Percentiles rank a stretch among this genome's conserved stretches.
These are phyloP conservation scores for Cercospora sp. DNA, from an alignment of 2,329 filamentous ascomycete genomes.

Conservation along the genomic window DNA sequence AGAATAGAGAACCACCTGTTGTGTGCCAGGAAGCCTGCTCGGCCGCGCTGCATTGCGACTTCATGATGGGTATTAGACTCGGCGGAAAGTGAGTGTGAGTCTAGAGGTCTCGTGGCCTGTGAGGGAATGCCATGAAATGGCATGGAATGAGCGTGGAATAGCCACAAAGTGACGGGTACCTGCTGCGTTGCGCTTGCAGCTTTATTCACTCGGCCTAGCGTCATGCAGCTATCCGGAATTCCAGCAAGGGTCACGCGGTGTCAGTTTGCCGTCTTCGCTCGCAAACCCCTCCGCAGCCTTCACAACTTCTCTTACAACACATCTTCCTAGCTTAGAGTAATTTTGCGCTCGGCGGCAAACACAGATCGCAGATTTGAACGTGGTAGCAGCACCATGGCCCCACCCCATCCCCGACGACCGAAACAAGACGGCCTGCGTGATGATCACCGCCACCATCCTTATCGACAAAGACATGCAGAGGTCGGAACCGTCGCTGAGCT, in stretches of 20 bases:
- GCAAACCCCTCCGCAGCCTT: neutral
- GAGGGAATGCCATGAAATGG: neutral
- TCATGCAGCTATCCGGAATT: constrained; percentile 5
- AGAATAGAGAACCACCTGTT: neutral
- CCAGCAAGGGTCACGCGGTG: neutral
- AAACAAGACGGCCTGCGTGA: neutral
- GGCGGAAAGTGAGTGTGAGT: neutral
- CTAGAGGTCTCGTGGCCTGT: neutral
- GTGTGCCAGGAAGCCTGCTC: neutral
- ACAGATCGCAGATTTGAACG: too few relatives aligned
- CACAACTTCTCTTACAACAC: neutral
- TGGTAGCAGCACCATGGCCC: neutral
- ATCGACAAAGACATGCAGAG: too few relatives aligned
- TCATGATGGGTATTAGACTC: too few relatives aligned
- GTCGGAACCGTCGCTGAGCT: too few relatives aligned
- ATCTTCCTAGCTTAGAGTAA: too few relatives aligned
- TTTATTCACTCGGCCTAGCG: constrained; percentile 6
- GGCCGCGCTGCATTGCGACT: neutral
- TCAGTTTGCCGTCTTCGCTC: neutral
- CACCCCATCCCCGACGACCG: neutral
- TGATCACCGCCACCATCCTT: neutral
- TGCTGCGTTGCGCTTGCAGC: neutral
- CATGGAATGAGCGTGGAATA: neutral
- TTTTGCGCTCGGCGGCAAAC: too few relatives aligned
- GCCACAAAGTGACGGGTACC: neutral